Evolutionary conservation across 257 asterid genomes (phyloP).

Genomic region (Lycium ferocissimum): DNA sequence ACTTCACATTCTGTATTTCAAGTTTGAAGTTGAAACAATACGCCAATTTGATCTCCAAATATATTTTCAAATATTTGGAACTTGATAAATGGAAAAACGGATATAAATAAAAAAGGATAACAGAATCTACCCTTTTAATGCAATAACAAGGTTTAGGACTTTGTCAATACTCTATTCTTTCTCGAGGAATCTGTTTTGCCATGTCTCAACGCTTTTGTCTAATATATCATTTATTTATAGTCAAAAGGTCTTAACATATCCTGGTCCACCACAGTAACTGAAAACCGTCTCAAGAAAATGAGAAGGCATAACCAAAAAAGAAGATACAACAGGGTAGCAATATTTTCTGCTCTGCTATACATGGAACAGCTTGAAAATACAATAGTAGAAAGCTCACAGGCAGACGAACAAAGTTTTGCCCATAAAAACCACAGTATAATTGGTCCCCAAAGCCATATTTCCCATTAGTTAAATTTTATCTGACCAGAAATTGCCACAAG

Average conservation of each 20-base stretch:
- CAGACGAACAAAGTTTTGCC: neutral
- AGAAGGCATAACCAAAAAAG: neutral
- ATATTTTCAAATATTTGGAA: too few relatives aligned
- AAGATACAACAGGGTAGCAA: neutral
- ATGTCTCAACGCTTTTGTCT: neutral
- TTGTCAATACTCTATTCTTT: neutral
- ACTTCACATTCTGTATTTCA: too few relatives aligned
- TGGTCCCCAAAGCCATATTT: neutral
- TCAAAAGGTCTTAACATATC: neutral
- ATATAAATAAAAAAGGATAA: too few relatives aligned
- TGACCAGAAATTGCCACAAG: conserved; percentile 75
- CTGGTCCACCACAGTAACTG: neutral
- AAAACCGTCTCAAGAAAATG: neutral
- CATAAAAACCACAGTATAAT: neutral
- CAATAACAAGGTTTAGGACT: neutral
- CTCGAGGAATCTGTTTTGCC: neutral
- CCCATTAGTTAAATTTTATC: conserved; percentile 4
- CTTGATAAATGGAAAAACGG: too few relatives aligned
- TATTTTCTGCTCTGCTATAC: neutral
- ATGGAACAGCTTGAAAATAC: neutral
- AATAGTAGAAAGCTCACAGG: neutral
- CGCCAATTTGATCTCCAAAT: too few relatives aligned
- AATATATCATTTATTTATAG: neutral
- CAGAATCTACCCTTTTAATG: neutral
- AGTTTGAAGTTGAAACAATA: too few relatives aligned